Conservation (phyloP, 202 grass and related monocot species). For the Setaria viridis region DNA sequence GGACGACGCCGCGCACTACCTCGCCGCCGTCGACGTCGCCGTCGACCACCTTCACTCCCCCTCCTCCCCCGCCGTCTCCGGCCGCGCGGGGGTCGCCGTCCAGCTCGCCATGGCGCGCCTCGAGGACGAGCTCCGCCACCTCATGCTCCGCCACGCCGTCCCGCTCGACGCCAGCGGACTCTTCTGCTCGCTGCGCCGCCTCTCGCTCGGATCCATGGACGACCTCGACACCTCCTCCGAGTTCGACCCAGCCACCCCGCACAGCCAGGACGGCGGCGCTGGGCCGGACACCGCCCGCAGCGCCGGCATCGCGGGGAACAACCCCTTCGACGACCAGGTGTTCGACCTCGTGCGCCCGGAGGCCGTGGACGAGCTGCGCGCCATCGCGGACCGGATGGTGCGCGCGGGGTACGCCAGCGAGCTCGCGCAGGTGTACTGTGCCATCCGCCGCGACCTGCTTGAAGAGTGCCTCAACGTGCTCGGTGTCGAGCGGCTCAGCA, state of each 20-base stretch:
- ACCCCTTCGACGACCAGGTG: conserved; percentile 73
- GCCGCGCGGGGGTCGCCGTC: conserved; percentile 61
- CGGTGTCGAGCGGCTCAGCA: conserved; percentile 85
- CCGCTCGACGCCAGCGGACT: conserved; percentile 75
- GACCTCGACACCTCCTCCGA: conserved; percentile 88
- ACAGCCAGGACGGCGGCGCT: conserved; percentile 47
- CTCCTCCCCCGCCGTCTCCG: neutral
- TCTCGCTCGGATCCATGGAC: conserved; percentile 83
- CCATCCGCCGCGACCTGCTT: conserved; percentile 75
- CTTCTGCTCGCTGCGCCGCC: conserved; percentile 85
- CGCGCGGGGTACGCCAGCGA: conserved; percentile 71
- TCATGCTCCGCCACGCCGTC: conserved; percentile 79
- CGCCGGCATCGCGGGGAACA: conserved; percentile 49
- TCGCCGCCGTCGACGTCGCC: conserved; percentile 71
- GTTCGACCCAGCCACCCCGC: conserved; percentile 63
- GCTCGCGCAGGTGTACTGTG: conserved; percentile 76
- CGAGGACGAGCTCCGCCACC: conserved; percentile 90
- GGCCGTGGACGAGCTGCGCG: conserved; percentile 56
- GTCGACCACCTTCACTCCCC: conserved; percentile 37
- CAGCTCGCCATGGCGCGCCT: conserved; percentile 91
- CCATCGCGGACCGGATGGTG: conserved; percentile 75
- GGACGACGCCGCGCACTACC: conserved; percentile 65
- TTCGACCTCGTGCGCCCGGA: conserved; percentile 80
- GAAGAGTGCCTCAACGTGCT: conserved; percentile 84
- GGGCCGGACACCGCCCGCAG: conserved; percentile 42